A percentile compares a stretch with the other conserved stretches of the same genome.
These are phyloP conservation scores for Stenogyne calaminthoides DNA, from an alignment of 305 asterid species.

Conservation along the genomic window DNA sequence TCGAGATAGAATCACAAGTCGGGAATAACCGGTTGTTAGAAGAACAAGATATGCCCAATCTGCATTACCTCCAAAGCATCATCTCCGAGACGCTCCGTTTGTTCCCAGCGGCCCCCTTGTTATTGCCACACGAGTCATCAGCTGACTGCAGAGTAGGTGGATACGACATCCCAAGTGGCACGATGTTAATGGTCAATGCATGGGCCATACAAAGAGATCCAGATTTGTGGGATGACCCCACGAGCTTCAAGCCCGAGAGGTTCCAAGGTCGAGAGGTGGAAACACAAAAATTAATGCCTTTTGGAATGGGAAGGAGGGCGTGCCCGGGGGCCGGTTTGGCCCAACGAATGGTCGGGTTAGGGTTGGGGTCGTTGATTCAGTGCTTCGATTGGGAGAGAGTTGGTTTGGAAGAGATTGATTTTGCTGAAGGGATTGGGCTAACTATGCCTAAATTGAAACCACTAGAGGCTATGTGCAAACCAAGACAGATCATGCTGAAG, in stretches of 20 bases:
- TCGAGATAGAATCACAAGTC: slow-evolving; percentile 20
- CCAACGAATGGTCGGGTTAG: slow-evolving; percentile 39
- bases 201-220: slow-evolving; percentile 42
- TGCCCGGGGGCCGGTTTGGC: slow-evolving; percentile 40
- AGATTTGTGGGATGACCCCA: slow-evolving; percentile 36
- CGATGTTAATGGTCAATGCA: too few species aligned
- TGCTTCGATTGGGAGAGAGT: slow-evolving; percentile 45
- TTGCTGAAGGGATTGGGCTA: slow-evolving; percentile 43
- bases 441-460: slow-evolving; percentile 45
- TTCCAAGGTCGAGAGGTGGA: slow-evolving; percentile 36
- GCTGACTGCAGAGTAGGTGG: slow-evolving; percentile 33
- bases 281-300: slow-evolving; percentile 31
- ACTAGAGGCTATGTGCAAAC: slow-evolving; percentile 37
- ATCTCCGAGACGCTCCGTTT: slow-evolving; percentile 41
- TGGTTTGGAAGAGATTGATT: slow-evolving; percentile 33
- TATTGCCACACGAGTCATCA: slow-evolving; percentile 39
- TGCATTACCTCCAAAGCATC: slow-evolving; percentile 36
- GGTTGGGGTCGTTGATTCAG: slow-evolving; percentile 5
- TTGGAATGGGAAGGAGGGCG: slow-evolving; percentile 45
- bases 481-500: slow-evolving; percentile 27
- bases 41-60: slow-evolving; percentile 37
- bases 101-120: slow-evolving; percentile 38
- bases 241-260: slow-evolving; percentile 44
- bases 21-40: slow-evolving; percentile 21
- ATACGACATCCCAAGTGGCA: too few species aligned